Base-by-base conservation (phyloP, 495 filamentous ascomycete genomes). In the Penicillium cinerascens region DNA sequence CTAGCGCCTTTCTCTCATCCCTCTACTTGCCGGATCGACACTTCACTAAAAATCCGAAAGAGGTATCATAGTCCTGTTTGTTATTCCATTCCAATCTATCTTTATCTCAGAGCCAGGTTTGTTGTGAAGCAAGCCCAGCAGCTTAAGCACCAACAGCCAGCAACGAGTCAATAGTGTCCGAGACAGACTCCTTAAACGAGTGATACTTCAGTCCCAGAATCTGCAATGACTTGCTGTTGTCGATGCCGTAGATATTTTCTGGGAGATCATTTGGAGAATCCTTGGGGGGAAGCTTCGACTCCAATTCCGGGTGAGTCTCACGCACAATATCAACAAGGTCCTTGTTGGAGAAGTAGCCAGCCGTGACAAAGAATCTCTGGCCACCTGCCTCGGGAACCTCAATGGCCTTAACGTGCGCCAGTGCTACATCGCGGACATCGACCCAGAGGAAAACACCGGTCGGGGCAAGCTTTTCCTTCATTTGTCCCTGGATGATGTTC, bases 361-460 rank as follows among this genome's bases (percentile, higher is more conserved):
- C 78, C 1, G 80, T 76, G 21, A 85, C 64, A 68, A 92, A 86
- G 70, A 88, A 91, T 42, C 88, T 72, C 67, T 91, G 82, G 23
- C 78, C 80, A 2, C 78, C 83, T 13, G 87, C 89, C 44, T 84
- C 82, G 1, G 80, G 67, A 2, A 81, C 68, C 50, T 89, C 85
- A 21, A 87, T 83, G 4, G 88, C 86, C 27, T 78, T 76, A 13
- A 91, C 79, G 63, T 93, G 89, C 2, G 85, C 85, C 9, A 82
- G 65, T 0, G 89, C 88, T 39, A 88, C 69, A 54, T 92, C 86
- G 8, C 83, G 78, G 7, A 89, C 86, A 66, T 89, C 86, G 17
- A 82, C 77, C 80, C 81, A 89, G 13, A 85, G 60, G 60, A 74
- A 83, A 0, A 64, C 66, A 4, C 74, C 78, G 3, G 79, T 84